Base-by-base conservation (phyloP, 345 rosid genomes). In the Eucalyptus virginea region DNA sequence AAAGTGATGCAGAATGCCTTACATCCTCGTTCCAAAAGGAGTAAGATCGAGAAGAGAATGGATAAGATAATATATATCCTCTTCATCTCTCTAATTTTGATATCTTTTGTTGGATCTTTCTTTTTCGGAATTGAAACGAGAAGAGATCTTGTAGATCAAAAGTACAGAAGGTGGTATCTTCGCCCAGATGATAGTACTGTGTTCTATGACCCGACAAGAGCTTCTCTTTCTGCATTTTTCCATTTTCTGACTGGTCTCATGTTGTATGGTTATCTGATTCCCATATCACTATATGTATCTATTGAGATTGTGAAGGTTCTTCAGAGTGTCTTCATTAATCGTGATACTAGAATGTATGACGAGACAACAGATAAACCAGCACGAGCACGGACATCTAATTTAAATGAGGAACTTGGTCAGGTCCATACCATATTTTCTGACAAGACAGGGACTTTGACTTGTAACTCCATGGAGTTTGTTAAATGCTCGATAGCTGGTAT, bases 321-420 rank as follows among this genome's bases (percentile, higher is more conserved):
- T 28, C 99, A 98, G 89, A 95, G 96, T 88, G 90, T 96, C 90
- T 98, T 98, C 92, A 98, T 98, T n/a, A 98, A 97, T 94, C 95
- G 92, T 72, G 99, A 98, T 86, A 91, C 14, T 90, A 92, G 94
- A 14, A 97, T 98, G 99, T 98, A 97, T 91, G 49, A 95, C 24
- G 91, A 90, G 88, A 95, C 95, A 90, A 92, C 93, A 23, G 93
- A 97, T 90, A 93, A 86, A 93, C 97, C 96, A 52, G 98, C 99
- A 4, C 97, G 37, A 87, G 99, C 99, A 32, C 94, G 97, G 7
- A 98, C 99, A 9, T 98, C 99, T 44, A 98, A 98, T 91, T 95
- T 98, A 56, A 97, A 97, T 88, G 99, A 98, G 94, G 99, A 98
- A 87, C 98, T 98, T 56, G 99, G 99, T 88, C 99, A 98, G 93